Evolutionary conservation across 2,329 filamentous ascomycete species (phyloP).

Genomic region (Penicillium sp.): DNA sequence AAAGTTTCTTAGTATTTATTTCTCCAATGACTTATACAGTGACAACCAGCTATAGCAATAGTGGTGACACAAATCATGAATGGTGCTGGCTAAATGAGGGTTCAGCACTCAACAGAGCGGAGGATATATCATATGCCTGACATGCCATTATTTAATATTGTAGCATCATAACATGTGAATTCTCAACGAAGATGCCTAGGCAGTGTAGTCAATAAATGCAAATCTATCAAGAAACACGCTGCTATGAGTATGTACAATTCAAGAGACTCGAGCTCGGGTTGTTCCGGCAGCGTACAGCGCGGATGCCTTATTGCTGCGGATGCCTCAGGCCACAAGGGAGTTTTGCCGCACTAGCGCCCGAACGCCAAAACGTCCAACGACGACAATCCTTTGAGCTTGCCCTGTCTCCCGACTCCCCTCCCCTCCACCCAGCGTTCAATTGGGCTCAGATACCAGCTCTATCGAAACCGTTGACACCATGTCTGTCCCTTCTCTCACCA

Average conservation of each 20-base stretch:
- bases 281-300: conserved; percentile 1
- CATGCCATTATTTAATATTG: no score
- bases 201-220: not conserved
- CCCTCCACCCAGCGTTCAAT: conserved; percentile 27
- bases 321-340: conserved; percentile 13
- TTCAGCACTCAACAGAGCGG: no score
- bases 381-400: conserved; percentile 11
- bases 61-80: no score
- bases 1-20: no score
- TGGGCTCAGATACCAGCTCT: conserved; percentile 18
- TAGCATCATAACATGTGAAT: no score
- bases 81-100: no score
- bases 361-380: conserved; percentile 12
- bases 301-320: not conserved
- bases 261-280: conserved; percentile 2
- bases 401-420: conserved; percentile 23
- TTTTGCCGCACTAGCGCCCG: conserved; percentile 13
- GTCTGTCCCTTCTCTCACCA: conserved; percentile 69
- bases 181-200: no score
- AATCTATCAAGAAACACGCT: no score
- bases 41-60: no score
- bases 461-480: conserved; percentile 45
- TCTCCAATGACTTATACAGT: no score
- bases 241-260: no score
- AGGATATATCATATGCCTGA: not conserved